phyloP scores from a whole-genome alignment of 164 flowering plant species.

The Nymphaea colorata region DNA sequence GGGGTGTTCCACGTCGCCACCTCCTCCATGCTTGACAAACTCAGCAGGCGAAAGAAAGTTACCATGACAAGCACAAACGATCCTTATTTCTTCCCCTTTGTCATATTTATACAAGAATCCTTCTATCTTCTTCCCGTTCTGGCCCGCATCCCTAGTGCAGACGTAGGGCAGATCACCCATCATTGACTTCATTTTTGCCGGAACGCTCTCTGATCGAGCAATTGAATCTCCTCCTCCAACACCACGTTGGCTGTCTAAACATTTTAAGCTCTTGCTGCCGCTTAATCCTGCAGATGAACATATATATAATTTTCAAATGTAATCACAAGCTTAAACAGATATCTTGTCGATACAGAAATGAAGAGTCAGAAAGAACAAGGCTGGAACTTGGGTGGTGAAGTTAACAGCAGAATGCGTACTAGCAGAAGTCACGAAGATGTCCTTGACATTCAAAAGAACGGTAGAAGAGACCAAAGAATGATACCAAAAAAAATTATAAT shows the following conservation, averaged over 20 bases:
- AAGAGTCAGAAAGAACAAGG: no score
- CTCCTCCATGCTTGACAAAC: conserved; percentile 86
- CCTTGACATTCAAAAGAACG: no score
- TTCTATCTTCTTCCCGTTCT: conserved; percentile 54
- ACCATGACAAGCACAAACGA: conserved; percentile 90
- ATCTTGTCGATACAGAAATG: no score
- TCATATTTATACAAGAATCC: conserved; percentile 62
- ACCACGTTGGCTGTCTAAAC: background rate
- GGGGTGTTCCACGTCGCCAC: conserved; percentile 64
- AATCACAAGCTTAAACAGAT: no score
- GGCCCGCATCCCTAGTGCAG: conserved; percentile 58
- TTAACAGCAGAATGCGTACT: no score
- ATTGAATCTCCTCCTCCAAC: background rate
- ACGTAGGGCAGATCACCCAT: conserved; percentile 49
- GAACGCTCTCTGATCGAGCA: background rate
- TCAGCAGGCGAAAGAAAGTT: conserved; percentile 66
- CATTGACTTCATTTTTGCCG: background rate
- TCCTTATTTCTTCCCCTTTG: conserved; percentile 71
- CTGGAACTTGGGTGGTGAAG: no score
- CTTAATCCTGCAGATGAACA: background rate
- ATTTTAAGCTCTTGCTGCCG: background rate
- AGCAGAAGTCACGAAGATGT: no score
- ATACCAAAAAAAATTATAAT: no score
- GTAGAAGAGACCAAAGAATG: no score
- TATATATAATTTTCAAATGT: no score